Base-by-base conservation (phyloP, 352 stramenopile genomes). In the Poterioochromonas sp. region DNA sequence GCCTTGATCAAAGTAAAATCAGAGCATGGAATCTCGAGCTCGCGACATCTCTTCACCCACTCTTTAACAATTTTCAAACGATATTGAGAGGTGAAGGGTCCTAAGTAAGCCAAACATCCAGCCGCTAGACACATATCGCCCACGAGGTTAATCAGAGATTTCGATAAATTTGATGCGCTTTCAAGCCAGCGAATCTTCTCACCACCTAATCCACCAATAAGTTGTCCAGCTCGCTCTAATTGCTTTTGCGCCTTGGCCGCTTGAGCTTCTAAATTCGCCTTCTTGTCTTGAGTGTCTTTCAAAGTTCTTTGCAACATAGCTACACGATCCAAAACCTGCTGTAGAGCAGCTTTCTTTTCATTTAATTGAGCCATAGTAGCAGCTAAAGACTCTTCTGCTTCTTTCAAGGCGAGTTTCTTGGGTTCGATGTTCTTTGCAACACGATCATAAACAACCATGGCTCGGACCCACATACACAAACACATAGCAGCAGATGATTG, bases 361-460 rank as follows among this genome's bases (percentile, higher is more conserved):
- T 65, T 0, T 32, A 76, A 41, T 71, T 71, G 54, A 49, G 39
- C 54, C 37, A 82, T 70, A 49, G 79, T 83, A 47, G 76, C 65
- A 29, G 18, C 58, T 22, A 70, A 40, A 37, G n/a, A 43, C 12
- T 68, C 49, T 43, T 78, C 73, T 20, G 73, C 73, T 32, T 78
- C 47, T 37, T 73, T 47, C 53, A 74, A 71, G 22, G 44, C 80
- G 70, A 37, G 43, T 79, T 94, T 93, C 82, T 97, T 97, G 0
- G 92, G 92, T 15, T 83, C 92, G 81, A 97, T 95, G 78, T 91
- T 93, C 80, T 95, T 96, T 35, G 90, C 91, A 39, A 97, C 91
- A 0, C 86, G 87, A 80, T 97, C 90, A 84, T 97, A 97, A 34
- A 89, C 95, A 79, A 94, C 92, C 88, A 97, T 95, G 2, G 91